Percentiles rank a stretch among this genome's conserved stretches.
Conservation (phyloP, 345 rosid species). For the Stellera chamaejasme region DNA sequence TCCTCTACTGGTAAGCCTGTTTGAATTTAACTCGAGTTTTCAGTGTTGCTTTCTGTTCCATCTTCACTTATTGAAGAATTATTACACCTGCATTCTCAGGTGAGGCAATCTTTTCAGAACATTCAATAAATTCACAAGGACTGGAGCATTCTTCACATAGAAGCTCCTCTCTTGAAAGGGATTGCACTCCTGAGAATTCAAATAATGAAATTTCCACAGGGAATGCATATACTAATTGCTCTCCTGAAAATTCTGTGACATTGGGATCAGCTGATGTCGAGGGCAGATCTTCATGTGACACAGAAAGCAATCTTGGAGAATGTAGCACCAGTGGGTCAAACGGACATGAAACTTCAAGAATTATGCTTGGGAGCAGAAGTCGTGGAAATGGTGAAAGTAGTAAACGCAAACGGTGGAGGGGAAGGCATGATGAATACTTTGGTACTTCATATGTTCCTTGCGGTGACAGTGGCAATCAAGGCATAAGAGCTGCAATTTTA, state of each 20-base stretch:
- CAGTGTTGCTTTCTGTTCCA: constrained; percentile 5
- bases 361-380: constrained; percentile 38
- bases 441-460: constrained; percentile 31
- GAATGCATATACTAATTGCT: constrained; percentile 29
- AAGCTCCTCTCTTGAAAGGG: constrained; percentile 44
- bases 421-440: constrained; percentile 56
- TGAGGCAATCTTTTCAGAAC: constrained; percentile 26
- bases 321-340: constrained; percentile 83
- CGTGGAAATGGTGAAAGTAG: constrained; percentile 51
- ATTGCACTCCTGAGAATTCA: constrained; percentile 39
- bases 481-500: constrained; percentile 17
- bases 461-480: constrained; percentile 31
- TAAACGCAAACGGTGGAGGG: constrained; percentile 93
- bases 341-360: constrained; percentile 34
- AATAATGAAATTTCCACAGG: constrained; percentile 45
- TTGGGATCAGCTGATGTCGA: constrained; percentile 44
- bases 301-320: constrained; percentile 41
- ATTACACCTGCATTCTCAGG: constrained; percentile 22
- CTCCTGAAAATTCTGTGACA: constrained; percentile 32
- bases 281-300: constrained; percentile 45
- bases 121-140: constrained; percentile 31
- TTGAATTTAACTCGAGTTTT: constrained; percentile 7
- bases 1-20: constrained; percentile 31
- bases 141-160: constrained; percentile 36
- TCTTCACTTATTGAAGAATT: constrained; percentile 9